Percentiles rank a stretch among this genome's conserved stretches.
phyloP scores from a whole-genome alignment of 176 grass and related monocot genomes.

The Ensete ventricosum region DNA sequence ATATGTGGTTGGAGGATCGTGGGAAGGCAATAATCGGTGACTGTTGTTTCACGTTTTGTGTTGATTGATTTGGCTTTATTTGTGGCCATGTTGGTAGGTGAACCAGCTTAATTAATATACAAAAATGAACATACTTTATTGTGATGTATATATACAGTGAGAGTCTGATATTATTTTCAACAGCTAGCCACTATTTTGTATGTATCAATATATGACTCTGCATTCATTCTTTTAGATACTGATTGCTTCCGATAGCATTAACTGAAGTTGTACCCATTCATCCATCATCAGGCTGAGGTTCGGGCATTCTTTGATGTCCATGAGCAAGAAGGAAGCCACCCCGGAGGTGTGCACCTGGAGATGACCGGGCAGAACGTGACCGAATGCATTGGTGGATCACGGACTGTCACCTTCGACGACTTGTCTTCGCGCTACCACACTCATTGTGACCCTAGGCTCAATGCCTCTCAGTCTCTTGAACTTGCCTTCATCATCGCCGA shows the following conservation, averaged over 20 bases:
- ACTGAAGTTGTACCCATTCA: neutral
- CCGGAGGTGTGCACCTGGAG: conserved; percentile 9
- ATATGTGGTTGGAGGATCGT: neutral
- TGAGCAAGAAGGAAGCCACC: conserved; percentile 16
- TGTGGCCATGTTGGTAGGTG: too few species aligned
- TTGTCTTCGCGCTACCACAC: conserved; percentile 12
- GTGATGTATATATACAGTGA: neutral
- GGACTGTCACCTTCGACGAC: conserved; percentile 12
- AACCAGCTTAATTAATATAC: too few species aligned
- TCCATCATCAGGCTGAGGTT: conserved; percentile 6
- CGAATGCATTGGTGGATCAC: conserved; percentile 11
- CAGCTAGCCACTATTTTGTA: neutral
- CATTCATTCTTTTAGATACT: neutral
- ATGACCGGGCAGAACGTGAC: conserved; percentile 18
- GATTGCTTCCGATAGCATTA: neutral
- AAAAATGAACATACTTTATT: neutral
- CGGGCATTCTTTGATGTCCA: conserved; percentile 18
- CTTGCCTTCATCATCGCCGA: conserved; percentile 63
- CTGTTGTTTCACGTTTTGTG: neutral
- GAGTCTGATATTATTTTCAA: neutral
- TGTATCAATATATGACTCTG: neutral
- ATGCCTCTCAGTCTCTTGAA: conserved; percentile 83
- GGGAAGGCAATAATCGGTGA: neutral
- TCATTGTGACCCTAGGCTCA: conserved; percentile 63
- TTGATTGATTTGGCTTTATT: neutral